Conservation (phyloP, 192 early-diverging fungal species). For the Coemansia sp. region DNA sequence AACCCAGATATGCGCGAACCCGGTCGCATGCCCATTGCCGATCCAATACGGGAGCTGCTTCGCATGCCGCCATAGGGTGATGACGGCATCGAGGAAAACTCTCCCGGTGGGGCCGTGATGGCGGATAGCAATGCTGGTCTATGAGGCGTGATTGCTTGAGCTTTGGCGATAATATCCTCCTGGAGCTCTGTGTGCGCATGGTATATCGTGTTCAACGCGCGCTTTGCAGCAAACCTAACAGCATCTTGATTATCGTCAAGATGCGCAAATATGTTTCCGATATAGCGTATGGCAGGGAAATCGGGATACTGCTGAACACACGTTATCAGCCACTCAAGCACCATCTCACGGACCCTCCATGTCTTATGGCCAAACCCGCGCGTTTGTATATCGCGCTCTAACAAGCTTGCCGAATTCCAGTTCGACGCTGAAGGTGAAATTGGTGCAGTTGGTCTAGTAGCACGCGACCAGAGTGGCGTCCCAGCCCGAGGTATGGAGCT, state of each 20-base stretch:
- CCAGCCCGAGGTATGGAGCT: constrained; percentile 31
- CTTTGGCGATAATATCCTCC: constrained; percentile 33
- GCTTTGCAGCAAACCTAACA: constrained; percentile 47
- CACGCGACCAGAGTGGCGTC: constrained; percentile 29
- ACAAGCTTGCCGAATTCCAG: constrained; percentile 33
- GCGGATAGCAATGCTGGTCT: constrained; percentile 33
- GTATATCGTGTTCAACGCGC: constrained; percentile 50
- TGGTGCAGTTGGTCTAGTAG: constrained; percentile 14
- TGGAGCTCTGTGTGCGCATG: constrained; percentile 42
- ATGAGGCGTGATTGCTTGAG: constrained; percentile 19
- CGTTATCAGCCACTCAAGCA: constrained; percentile 43
- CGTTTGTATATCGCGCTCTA: constrained; percentile 53
- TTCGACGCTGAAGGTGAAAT: constrained; percentile 20
- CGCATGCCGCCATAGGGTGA: constrained; percentile 41
- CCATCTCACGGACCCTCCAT: constrained; percentile 55
- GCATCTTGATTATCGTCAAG: constrained; percentile 54
- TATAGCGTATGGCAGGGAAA: constrained; percentile 40
- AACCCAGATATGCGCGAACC: constrained; percentile 36
- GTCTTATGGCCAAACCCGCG: constrained; percentile 49
- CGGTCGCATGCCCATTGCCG: constrained; percentile 23
- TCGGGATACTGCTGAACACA: constrained; percentile 39
- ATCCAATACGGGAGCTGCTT: constrained; percentile 44
- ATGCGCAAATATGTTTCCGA: constrained; percentile 27
- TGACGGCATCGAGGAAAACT: constrained; percentile 33
- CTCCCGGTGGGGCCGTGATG: constrained; percentile 47